Conservation (phyloP, 2,329 filamentous ascomycete genomes). For the Epicoccum nigrum region DNA sequence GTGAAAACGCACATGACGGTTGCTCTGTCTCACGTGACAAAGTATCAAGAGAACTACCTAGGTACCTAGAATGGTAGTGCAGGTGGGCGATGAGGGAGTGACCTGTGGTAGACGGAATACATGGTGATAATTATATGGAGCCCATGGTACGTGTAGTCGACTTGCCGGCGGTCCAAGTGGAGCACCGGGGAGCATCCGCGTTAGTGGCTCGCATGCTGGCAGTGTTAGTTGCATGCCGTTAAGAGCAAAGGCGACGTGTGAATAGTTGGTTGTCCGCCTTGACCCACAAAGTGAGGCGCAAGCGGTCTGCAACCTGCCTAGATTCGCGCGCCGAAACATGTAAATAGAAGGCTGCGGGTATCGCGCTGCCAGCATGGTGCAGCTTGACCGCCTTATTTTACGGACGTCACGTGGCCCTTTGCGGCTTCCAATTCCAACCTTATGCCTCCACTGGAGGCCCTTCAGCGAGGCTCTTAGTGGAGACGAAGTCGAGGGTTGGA, state of each 20-base stretch:
- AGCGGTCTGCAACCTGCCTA: slow-evolving; percentile 7
- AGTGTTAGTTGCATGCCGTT: slow-evolving; percentile 12
- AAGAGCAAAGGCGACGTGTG: slow-evolving; percentile 14
- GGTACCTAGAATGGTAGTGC: no score
- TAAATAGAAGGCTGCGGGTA: slow-evolving; percentile 11
- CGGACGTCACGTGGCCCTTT: slow-evolving; percentile 3
- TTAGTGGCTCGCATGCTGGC: slow-evolving; percentile 12
- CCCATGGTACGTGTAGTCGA: neutral
- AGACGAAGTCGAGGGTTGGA: neutral
- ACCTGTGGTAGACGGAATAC: no score
- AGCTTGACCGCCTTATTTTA: slow-evolving; percentile 9
- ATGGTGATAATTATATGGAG: neutral
- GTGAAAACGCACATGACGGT: slow-evolving; percentile 33
- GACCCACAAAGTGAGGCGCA: slow-evolving; percentile 21
- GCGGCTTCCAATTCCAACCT: no score
- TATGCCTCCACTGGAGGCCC: no score
- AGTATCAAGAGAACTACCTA: no score
- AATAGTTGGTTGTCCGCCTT: slow-evolving; percentile 17
- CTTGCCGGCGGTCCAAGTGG: slow-evolving; percentile 8
- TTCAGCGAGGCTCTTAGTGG: slow-evolving; percentile 7
- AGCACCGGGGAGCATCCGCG: slow-evolving; percentile 4
- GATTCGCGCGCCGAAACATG: neutral
- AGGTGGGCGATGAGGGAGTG: no score
- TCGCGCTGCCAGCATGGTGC: slow-evolving; percentile 11
- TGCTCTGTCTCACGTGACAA: neutral